These are phyloP conservation scores for Kwoniella sp. DNA, from an alignment of 768 basidiomycete species.

Conservation along the genomic window DNA sequence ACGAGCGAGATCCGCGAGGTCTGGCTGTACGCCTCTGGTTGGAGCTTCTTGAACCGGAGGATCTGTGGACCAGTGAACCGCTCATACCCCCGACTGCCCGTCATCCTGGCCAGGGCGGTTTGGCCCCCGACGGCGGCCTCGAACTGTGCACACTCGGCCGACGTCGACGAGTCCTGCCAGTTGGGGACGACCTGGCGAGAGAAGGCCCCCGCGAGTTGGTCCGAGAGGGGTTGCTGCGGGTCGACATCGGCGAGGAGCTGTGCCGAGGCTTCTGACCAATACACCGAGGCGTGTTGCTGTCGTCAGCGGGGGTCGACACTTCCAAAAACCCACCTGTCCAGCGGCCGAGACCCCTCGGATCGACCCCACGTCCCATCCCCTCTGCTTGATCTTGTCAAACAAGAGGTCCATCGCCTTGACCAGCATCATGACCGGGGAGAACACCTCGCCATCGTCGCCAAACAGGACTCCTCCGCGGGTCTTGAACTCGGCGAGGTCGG, in stretches of 20 bases:
- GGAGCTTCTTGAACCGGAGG: slow-evolving; percentile 56
- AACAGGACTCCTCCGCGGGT: slow-evolving; percentile 47
- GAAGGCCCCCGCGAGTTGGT: slow-evolving; percentile 67
- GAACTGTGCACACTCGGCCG: slow-evolving; percentile 64
- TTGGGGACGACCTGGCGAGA: slow-evolving; percentile 67
- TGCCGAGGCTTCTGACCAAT: slow-evolving; percentile 65
- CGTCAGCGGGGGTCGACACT: slow-evolving; percentile 51
- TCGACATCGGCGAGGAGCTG: slow-evolving; percentile 58
- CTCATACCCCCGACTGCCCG: slow-evolving; percentile 79
- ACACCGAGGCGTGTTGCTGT: slow-evolving; percentile 69
- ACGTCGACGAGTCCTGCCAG: slow-evolving; percentile 89
- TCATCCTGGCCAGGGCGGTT: slow-evolving; percentile 66
- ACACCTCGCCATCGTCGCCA: slow-evolving; percentile 63
- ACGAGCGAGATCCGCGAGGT: slow-evolving; percentile 72
- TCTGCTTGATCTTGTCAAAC: slow-evolving; percentile 53
- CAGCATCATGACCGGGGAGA: slow-evolving; percentile 77
- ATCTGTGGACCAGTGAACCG: slow-evolving; percentile 86
- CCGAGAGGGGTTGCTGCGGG: slow-evolving; percentile 55
- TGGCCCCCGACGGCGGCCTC: slow-evolving; percentile 67
- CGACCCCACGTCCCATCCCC: slow-evolving; percentile 26
- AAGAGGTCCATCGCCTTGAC: slow-evolving; percentile 78
- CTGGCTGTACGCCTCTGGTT: slow-evolving; percentile 52
- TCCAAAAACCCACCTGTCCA: slow-evolving; percentile 26
- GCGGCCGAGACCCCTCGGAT: slow-evolving; percentile 33
- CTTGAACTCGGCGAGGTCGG: slow-evolving; percentile 61